Conservation (phyloP, 352 stramenopile species). For the Phytophthora foliorum region DNA sequence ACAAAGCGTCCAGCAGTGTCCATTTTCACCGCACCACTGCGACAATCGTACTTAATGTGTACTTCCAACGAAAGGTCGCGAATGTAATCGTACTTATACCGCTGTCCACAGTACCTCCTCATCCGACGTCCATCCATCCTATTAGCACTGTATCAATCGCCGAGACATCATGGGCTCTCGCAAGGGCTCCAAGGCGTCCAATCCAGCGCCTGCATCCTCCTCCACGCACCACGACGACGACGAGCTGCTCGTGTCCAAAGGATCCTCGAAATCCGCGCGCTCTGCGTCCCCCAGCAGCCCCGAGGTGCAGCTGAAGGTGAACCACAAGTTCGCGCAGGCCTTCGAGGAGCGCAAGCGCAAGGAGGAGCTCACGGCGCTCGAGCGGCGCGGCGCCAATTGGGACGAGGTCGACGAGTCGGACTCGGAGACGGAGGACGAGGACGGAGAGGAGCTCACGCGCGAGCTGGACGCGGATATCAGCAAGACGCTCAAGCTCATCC, state of each 20-base stretch:
- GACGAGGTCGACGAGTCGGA: conserved; percentile 64
- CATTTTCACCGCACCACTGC: not conserved
- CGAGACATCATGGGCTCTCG: conserved; percentile 29
- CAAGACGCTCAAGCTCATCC: conserved; percentile 92
- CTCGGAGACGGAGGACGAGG: conserved; percentile 88
- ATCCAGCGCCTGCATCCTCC: not conserved
- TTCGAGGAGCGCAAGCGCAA: conserved; percentile 85
- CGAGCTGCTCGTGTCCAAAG: conserved; percentile 51
- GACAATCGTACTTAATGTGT: not conserved
- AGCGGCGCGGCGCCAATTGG: conserved; percentile 42
- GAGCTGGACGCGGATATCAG: conserved; percentile 82
- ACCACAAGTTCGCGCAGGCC: conserved; percentile 77
- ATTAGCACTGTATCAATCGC: conserved; percentile 19
- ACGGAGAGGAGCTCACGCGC: conserved; percentile 80
- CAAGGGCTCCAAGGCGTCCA: conserved; percentile 28
- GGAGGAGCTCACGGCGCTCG: conserved; percentile 76
- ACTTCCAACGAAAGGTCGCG: too few species aligned
- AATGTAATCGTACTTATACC: not conserved
- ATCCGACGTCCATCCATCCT: conserved; percentile 16
- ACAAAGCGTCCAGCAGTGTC: not conserved
- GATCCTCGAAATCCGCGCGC: conserved; percentile 5
- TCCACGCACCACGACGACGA: conserved; percentile 20
- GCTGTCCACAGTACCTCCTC: not conserved
- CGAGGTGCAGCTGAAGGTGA: conserved; percentile 73
- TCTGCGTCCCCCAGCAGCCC: conserved; percentile 13